Conservation (phyloP, 768 basidiomycete genomes). For the Auricularia heimuer region DNA sequence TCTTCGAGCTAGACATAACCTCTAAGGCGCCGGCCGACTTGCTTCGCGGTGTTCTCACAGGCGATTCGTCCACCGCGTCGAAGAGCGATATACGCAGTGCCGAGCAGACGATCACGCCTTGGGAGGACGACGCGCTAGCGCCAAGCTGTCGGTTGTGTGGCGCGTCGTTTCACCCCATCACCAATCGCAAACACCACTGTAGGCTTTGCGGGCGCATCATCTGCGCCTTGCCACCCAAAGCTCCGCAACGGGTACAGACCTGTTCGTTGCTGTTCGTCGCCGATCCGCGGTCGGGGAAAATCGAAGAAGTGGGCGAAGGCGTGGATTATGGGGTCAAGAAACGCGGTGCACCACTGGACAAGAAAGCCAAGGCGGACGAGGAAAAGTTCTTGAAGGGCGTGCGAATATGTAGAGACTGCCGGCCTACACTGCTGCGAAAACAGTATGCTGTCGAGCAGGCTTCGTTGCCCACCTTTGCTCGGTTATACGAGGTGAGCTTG, state of each 20-base stretch:
- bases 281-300: constrained; percentile 63
- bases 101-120: constrained; percentile 90
- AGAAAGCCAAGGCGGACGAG: constrained; percentile 38
- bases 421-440: constrained; percentile 69
- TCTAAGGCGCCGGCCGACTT: constrained; percentile 58
- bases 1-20: constrained; percentile 61
- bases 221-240: constrained; percentile 77
- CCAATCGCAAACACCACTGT: constrained; percentile 94
- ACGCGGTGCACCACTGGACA: constrained; percentile 30
- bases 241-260: constrained; percentile 48
- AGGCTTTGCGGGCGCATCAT: constrained; percentile 87
- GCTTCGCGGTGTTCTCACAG: constrained; percentile 43
- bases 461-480: constrained; percentile 49
- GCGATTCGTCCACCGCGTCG: constrained; percentile 32
- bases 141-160: constrained; percentile 79
- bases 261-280: constrained; percentile 82
- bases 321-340: constrained; percentile 65
- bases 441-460: constrained; percentile 63
- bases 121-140: constrained; percentile 76
- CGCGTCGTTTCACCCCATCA: constrained; percentile 74
- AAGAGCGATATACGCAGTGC: constrained; percentile 66
- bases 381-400: constrained; percentile 86
- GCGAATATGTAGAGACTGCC: constrained; percentile 77
- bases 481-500: constrained; percentile 44
- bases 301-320: constrained; percentile 78